Base-by-base conservation (phyloP, 148 eudicot species). In the Simmondsia chinensis region DNA sequence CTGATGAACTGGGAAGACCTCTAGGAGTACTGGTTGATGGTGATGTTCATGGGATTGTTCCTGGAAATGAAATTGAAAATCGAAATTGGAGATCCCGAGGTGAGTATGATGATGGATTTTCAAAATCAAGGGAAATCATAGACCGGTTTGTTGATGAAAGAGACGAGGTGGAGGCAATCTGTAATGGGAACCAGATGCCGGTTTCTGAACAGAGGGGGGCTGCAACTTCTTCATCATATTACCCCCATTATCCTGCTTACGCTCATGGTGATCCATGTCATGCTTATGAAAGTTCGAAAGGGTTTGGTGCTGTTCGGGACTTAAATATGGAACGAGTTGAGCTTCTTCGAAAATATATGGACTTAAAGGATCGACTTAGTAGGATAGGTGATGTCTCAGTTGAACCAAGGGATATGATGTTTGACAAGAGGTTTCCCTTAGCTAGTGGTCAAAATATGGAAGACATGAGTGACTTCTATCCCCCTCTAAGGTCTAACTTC, bases 321-420 rank as follows among this genome's bases (percentile, higher is more conserved):
- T 43, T 72, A 50, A 77, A 73, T 51, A 46, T 63, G 47, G 70
- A 70, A 38, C 77, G 76, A 57, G 72, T 63, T 32, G 82, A 71
- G 70, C 81, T 75, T 48, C 63, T 78, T 48, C 64, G 61, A 32
- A 75, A 75, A 43, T 77, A 75, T 29, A 66, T 66, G 41, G 82
- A 76, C 41, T 68, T 83, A 50, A 63, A 66, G 59, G 70, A 75
- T 21, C 84, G 81, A 46, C 69, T 73, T 25, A 65, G 41, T n/a
- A 55, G 71, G 23, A 67, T 69, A 6, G 64, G 77, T 33, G 65
- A 66, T 39, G 45, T 54, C 25, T 41, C 46, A 9, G 71, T 56
- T 16, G 51, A 64, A 36, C 64, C 64, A 19, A 43, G 45, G 46
- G 69, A 38, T 19, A 59, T n/a, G n/a, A n/a, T 54, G 32, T 27